A percentile compares a stretch with the other conserved stretches of the same genome.
Conservation (phyloP, 768 basidiomycete species). For the Mycena latifolia region DNA sequence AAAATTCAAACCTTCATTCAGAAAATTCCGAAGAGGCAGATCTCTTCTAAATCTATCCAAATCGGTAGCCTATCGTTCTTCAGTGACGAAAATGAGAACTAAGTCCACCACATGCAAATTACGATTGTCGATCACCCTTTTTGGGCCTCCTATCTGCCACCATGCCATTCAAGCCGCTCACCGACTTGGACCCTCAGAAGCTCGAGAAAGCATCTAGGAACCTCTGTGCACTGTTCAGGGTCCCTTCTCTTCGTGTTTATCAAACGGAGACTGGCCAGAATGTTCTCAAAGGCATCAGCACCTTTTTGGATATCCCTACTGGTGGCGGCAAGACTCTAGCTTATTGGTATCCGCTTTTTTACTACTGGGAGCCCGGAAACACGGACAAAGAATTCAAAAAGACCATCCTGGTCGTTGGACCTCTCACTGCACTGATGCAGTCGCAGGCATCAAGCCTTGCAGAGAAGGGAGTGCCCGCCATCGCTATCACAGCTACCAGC, state of each 20-base stretch:
- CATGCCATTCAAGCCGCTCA: slow-evolving; percentile 21
- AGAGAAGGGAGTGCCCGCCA: too few species aligned
- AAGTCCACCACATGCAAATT: background rate
- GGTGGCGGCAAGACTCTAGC: slow-evolving; percentile 36
- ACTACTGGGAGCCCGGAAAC: slow-evolving; percentile 30
- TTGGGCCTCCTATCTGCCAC: slow-evolving; percentile 1
- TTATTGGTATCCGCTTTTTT: slow-evolving; percentile 32
- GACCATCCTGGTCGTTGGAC: slow-evolving; percentile 29
- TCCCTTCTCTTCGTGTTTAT: slow-evolving; percentile 4
- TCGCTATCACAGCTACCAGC: slow-evolving; percentile 8
- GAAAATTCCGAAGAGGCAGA: slow-evolving; percentile 7
- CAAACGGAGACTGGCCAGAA: slow-evolving; percentile 13
- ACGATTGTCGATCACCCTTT: background rate
- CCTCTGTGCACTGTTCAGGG: background rate
- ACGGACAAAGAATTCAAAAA: slow-evolving; percentile 18
- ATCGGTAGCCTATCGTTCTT: background rate
- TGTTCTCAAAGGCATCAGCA: slow-evolving; percentile 14
- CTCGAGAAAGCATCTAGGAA: background rate
- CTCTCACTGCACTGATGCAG: slow-evolving; percentile 28
- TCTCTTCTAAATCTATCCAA: slow-evolving; percentile 12
- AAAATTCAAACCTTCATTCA: slow-evolving; percentile 2
- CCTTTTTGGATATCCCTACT: slow-evolving; percentile 28
- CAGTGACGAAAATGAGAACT: background rate
- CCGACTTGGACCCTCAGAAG: slow-evolving; percentile 12
- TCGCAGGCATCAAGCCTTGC: slow-evolving; percentile 13